Conservation (phyloP, 768 basidiomycete species). For the Serendipita vermifera region DNA sequence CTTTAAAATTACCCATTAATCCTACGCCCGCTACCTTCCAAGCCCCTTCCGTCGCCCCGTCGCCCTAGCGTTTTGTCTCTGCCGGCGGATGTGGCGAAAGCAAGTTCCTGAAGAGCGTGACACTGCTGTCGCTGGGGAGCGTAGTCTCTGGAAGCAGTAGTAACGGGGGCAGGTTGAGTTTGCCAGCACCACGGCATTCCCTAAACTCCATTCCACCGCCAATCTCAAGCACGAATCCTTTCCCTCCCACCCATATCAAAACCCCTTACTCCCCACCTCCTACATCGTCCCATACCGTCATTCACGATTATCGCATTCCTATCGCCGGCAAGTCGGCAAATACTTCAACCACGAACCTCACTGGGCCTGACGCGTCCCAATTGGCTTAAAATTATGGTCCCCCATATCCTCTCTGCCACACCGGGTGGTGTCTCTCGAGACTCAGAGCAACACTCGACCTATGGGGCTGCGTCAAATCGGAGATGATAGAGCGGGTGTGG, state of each 20-base stretch:
- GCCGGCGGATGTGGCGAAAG: not conserved
- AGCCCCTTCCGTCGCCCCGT: not conserved
- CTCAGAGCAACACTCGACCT: conserved; percentile 78
- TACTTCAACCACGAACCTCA: conserved; percentile 25
- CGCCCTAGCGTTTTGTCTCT: not conserved
- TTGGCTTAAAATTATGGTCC: conserved; percentile 23
- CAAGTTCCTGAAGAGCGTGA: not conserved
- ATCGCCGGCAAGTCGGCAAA: conserved; percentile 17
- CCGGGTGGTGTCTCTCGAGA: conserved; percentile 76
- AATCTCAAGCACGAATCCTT: conserved; percentile 17
- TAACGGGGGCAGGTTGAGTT: not conserved
- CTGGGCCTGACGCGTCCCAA: too few species aligned
- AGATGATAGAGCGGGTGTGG: conserved; percentile 79
- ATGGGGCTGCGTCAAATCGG: conserved; percentile 77
- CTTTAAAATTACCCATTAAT: not conserved
- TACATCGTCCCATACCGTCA: conserved; percentile 58
- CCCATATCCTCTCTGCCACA: conserved; percentile 68
- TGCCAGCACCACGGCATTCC: not conserved
- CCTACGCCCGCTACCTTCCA: not conserved
- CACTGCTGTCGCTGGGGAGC: not conserved
- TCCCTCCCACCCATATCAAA: conserved; percentile 25
- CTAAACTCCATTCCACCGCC: not conserved
- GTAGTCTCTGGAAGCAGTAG: not conserved
- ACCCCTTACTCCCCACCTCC: conserved; percentile 26
- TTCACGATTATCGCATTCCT: conserved; percentile 15